phyloP scores from a whole-genome alignment of 1,284 basidiomycete species.

The Ceratobasidium papillatum region DNA sequence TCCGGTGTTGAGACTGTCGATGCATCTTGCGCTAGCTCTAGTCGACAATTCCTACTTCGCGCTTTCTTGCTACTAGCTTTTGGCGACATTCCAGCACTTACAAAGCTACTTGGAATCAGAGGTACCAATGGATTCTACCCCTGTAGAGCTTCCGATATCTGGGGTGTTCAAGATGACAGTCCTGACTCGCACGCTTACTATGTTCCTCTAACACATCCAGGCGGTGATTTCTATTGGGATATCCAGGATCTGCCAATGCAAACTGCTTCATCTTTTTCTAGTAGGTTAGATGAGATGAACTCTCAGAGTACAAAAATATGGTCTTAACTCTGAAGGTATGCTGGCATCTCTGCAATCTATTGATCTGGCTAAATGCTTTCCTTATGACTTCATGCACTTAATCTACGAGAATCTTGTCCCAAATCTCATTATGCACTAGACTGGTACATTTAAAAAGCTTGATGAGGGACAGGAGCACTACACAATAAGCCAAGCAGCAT shows the following conservation, averaged over 20 bases:
- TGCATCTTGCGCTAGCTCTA: neutral
- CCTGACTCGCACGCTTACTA: conserved; percentile 53
- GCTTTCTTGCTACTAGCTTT: conserved; percentile 32
- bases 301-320: conserved; percentile 45
- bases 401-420: conserved; percentile 40
- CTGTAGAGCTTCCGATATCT: conserved; percentile 51
- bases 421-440: conserved; percentile 48
- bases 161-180: conserved; percentile 46
- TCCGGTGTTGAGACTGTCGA: conserved; percentile 50
- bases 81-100: conserved; percentile 52
- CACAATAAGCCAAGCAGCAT: conserved; percentile 44
- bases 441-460: conserved; percentile 50
- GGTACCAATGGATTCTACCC: conserved; percentile 50
- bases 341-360: conserved; percentile 47
- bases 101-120: conserved; percentile 49
- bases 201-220: conserved; percentile 34
- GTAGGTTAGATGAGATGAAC: conserved; percentile 39
- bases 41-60: conserved; percentile 42
- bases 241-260: conserved; percentile 45
- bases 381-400: conserved; percentile 53
- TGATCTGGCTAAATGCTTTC: conserved; percentile 44
- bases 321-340: conserved; percentile 47
- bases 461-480: conserved; percentile 44
- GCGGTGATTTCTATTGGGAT: conserved; percentile 39
- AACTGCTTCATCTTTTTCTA: conserved; percentile 19